A percentile compares a stretch with the other conserved stretches of the same genome.
Conservation (phyloP, 768 basidiomycete genomes). For the Russula dissimulans region DNA sequence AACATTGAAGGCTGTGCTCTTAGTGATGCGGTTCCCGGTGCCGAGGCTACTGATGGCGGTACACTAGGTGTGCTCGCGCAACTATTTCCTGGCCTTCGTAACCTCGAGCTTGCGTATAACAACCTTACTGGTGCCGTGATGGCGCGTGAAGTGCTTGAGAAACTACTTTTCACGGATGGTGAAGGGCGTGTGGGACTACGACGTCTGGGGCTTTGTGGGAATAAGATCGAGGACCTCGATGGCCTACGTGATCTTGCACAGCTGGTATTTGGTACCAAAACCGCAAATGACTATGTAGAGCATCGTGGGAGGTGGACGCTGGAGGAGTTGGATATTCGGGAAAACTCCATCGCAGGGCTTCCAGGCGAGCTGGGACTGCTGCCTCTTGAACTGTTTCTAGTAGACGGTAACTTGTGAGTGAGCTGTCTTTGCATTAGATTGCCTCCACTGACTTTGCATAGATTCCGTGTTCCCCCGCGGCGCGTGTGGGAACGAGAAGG, state of each 20-base stretch:
- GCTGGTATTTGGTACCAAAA: conserved; percentile 36
- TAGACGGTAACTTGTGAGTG: conserved; percentile 80
- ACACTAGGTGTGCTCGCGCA: conserved; percentile 50
- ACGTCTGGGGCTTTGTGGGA: conserved; percentile 61
- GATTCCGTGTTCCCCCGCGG: conserved; percentile 74
- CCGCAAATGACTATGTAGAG: conserved; percentile 40
- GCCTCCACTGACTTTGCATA: conserved; percentile 22
- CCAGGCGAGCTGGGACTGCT: conserved; percentile 63
- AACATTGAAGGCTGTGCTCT: conserved; percentile 66
- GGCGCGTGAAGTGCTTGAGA: conserved; percentile 37
- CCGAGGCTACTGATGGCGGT: conserved; percentile 40
- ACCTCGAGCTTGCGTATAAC: conserved; percentile 73
- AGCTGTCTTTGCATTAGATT: conserved; percentile 27
- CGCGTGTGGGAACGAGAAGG: conserved; percentile 84
- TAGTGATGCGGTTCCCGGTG: conserved; percentile 40
- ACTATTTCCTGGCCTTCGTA: conserved; percentile 62
- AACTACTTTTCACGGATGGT: conserved; percentile 37
- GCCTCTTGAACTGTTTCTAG: conserved; percentile 71
- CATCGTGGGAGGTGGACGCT: conserved; percentile 55
- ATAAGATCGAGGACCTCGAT: conserved; percentile 50
- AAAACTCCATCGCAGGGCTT: conserved; percentile 68
- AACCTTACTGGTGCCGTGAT: conserved; percentile 46
- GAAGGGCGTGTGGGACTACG: conserved; percentile 43
- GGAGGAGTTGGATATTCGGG: conserved; percentile 74
- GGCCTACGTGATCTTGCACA: conserved; percentile 55